Evolutionary conservation across 1,284 basidiomycete genomes (phyloP), one percentile per base, ranked within the genome.

Genomic region (Microbotryum violaceum): DNA sequence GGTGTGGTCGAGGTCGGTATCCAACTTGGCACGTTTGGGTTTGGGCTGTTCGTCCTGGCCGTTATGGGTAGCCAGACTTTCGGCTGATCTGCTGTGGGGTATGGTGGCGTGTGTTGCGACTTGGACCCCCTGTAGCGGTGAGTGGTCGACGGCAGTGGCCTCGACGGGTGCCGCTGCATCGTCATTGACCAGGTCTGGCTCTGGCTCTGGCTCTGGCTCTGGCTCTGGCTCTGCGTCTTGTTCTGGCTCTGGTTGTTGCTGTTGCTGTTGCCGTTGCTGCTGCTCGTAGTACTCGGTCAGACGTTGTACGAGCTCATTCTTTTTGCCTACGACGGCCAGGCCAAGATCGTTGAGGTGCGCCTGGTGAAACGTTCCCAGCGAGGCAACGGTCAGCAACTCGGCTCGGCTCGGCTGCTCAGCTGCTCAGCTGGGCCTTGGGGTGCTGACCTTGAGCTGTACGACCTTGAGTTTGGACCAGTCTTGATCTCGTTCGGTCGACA

Each of bases 291-390:
- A 14, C 18, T 62, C 63, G 48, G 56, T 44, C 2, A 71, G 54
- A 6, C 69, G 61, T 2, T 49, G 46, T 23, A 71, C 62, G 31
- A 71, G 57, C 20, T 70, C 67, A 12, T 68, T 63, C 52, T 71
- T 71, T 49, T 69, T 64, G 42, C 70, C 70, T 1, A 57, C 50
- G 20, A 62, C 50, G 23, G 68, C 37, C 3, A 69, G 46, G n/a
- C 48, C 46, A n/a, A 52, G 54, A 3, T 57, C 55, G 29, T 63
- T 64, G 44, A 71, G 57, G 6, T 65, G 29, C 12, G 70, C 68
- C 70, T 71, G 58, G 23, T 9, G 31, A 20, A 14, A 12, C 14
- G 14, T 16, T 42, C 37, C 12, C 37, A 37, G 18, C 1, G 33
- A 42, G n/a, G 37, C 33, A 16, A 45, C 18, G 54, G 31, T 31